A percentile compares a stretch with the other conserved stretches of the same genome.
These are phyloP conservation scores for Globisporangium recalcitrans DNA, from an alignment of 352 stramenopile genomes.

Conservation along the genomic window DNA sequence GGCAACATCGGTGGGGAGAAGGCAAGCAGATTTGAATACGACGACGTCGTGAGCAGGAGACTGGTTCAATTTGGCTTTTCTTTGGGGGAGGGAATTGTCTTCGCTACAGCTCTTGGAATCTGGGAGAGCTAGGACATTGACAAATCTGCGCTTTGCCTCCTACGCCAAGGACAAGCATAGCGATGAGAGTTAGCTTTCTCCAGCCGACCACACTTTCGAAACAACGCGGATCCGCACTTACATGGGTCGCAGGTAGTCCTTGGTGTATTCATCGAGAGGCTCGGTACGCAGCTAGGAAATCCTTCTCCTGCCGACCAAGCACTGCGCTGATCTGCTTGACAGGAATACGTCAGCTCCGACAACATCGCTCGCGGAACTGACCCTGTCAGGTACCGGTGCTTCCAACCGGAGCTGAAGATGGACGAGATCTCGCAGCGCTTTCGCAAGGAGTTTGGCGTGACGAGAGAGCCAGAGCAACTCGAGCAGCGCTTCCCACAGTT, in stretches of 20 bases:
- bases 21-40: neutral
- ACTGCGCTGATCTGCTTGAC: slow-evolving; percentile 74
- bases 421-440: slow-evolving; percentile 38
- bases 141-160: slow-evolving; percentile 4
- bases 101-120: neutral
- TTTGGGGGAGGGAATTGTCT: neutral
- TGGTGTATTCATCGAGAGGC: slow-evolving; percentile 56
- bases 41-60: neutral
- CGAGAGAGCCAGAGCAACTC: slow-evolving; percentile 30
- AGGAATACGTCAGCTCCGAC: neutral
- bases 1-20: no score
- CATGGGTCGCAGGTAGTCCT: slow-evolving; percentile 49
- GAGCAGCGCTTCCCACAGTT: slow-evolving; percentile 55
- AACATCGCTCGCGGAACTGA: neutral
- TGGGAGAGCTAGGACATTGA: slow-evolving; percentile 1
- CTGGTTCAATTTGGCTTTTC: neutral
- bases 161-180: neutral
- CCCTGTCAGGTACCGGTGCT: slow-evolving; percentile 53
- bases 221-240: slow-evolving; percentile 12
- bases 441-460: slow-evolving; percentile 35
- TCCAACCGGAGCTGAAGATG: slow-evolving; percentile 36
- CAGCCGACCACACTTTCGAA: neutral
- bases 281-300: slow-evolving; percentile 91
- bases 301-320: slow-evolving; percentile 87
- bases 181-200: neutral